A percentile compares a stretch with the other conserved stretches of the same genome.
Evolutionary conservation across 2,329 filamentous ascomycete species (phyloP).

Genomic region (Ophiostoma angusticollis): DNA sequence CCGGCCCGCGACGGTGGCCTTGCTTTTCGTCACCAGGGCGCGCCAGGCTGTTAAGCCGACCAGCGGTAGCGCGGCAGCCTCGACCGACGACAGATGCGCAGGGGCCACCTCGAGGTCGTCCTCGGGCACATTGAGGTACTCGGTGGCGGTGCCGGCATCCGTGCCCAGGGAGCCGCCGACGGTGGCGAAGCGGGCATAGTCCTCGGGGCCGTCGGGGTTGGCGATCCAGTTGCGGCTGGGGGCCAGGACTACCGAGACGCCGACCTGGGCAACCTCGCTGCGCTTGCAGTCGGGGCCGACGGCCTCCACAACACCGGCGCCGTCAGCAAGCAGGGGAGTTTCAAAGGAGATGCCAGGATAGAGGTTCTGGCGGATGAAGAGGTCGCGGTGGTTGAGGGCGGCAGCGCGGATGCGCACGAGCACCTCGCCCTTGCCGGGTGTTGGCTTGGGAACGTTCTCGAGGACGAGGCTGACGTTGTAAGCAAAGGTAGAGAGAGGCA

Average conservation of each 20-base stretch:
- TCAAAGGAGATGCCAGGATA: constrained; percentile 78
- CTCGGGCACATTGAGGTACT: constrained; percentile 57
- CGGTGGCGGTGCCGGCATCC: constrained; percentile 59
- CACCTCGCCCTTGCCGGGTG: constrained; percentile 53
- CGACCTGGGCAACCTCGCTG: constrained; percentile 31
- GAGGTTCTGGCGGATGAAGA: constrained; percentile 84
- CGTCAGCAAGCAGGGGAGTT: constrained; percentile 70
- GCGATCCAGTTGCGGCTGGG: constrained; percentile 68
- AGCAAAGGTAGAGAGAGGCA: not conserved
- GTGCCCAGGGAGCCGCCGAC: constrained; percentile 55
- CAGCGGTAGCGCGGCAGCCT: constrained; percentile 75
- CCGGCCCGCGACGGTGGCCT: constrained; percentile 33
- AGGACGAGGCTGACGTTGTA: constrained; percentile 37
- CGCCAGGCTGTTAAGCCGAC: constrained; percentile 83
- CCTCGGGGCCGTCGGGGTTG: constrained; percentile 61
- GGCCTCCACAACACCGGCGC: constrained; percentile 58
- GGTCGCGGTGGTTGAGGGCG: constrained; percentile 86
- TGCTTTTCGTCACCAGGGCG: constrained; percentile 67
- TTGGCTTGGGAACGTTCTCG: constrained; percentile 48
- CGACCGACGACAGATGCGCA: constrained; percentile 53
- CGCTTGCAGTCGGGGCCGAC: constrained; percentile 36
- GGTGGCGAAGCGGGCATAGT: constrained; percentile 43
- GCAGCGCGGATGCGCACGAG: constrained; percentile 65
- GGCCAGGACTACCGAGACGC: constrained; percentile 64
- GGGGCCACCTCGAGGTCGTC: constrained; percentile 67